Conservation (phyloP, 1,284 basidiomycete species). For the Pterulicium gracile region DNA sequence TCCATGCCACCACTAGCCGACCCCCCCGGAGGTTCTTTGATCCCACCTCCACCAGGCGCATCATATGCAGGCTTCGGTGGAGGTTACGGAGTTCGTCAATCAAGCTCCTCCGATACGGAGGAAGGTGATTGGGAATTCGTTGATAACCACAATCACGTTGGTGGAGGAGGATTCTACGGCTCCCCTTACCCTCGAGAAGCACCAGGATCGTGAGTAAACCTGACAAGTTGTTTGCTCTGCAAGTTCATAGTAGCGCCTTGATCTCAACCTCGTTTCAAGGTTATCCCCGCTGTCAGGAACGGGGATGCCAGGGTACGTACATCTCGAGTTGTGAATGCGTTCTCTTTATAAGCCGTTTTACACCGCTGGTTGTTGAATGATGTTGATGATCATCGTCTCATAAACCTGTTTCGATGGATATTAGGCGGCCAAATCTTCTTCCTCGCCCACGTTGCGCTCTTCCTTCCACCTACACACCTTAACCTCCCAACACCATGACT, state of each 20-base stretch:
- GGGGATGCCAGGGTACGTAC: neutral
- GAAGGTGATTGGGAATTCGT: neutral
- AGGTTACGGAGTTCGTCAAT: too few relatives aligned
- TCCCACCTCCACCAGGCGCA: neutral
- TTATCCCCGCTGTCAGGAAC: neutral
- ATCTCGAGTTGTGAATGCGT: neutral
- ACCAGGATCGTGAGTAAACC: neutral
- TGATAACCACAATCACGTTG: neutral
- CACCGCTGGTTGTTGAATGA: neutral
- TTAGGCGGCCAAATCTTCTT: neutral
- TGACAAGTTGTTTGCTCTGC: neutral
- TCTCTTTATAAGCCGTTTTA: neutral
- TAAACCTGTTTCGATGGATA: too few relatives aligned
- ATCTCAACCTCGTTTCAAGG: neutral
- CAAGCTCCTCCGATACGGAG: too few relatives aligned
- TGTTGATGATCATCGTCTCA: too few relatives aligned
- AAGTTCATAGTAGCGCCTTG: conserved; percentile 9
- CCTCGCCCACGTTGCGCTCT: neutral
- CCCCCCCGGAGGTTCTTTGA: neutral
- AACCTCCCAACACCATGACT: neutral
- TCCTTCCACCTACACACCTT: neutral
- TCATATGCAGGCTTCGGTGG: neutral
- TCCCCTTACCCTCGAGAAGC: neutral
- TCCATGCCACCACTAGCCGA: neutral
- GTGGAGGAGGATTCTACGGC: neutral